Base-by-base conservation (phyloP, 2,329 filamentous ascomycete genomes). In the Aspergillus quadrilineatus region DNA sequence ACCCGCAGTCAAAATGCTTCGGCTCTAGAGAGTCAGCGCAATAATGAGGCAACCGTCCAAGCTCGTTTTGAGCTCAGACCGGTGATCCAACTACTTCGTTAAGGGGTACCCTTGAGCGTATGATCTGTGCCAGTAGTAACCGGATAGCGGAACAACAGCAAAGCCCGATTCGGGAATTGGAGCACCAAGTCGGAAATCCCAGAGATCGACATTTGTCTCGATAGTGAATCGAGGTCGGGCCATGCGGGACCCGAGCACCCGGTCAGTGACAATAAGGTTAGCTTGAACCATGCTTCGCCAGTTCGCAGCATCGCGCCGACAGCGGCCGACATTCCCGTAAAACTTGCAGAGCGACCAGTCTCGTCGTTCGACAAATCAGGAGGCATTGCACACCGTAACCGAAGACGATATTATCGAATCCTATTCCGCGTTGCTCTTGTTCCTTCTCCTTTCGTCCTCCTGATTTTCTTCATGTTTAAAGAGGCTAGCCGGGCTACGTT, bases 201-300 rank as follows among this genome's bases (percentile, higher is more conserved):
- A 51, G 34, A 17, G 48, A 51, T 45, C 42, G 34, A 48, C 54
- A 28, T n/a, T 9, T 22, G 22, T 22, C 22, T 29, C 10, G 39
- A 10, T 48, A 22, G 22, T 22, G 48, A 55, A 45, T 50, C 32
- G 15, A 7, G 45, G n/a, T 44, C 47, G 30, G 50, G 34, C 34
- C 42, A 51, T 44, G 41, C 41, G 54, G 48, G 36, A 47, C 41
- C 54, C 29, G 29, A 41, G 29, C 42, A 43, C 17, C 42, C 14
- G 42, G 30, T 51, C 32, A 50, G 50, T 37, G 52, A 51, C 32
- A 50, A 55, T 37, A 56, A 51, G 22, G 36, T 51, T 56, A 29
- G 26, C 36, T 39, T 47, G 50, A 46, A 46, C 50, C 26, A 36
- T 46, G n/a, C 34, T 37, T 45, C 29, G 44, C 44, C 29, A 32